These are phyloP conservation scores for Incumbomyces delicatus DNA, from an alignment of 2,329 filamentous ascomycete species.

Conservation along the genomic window DNA sequence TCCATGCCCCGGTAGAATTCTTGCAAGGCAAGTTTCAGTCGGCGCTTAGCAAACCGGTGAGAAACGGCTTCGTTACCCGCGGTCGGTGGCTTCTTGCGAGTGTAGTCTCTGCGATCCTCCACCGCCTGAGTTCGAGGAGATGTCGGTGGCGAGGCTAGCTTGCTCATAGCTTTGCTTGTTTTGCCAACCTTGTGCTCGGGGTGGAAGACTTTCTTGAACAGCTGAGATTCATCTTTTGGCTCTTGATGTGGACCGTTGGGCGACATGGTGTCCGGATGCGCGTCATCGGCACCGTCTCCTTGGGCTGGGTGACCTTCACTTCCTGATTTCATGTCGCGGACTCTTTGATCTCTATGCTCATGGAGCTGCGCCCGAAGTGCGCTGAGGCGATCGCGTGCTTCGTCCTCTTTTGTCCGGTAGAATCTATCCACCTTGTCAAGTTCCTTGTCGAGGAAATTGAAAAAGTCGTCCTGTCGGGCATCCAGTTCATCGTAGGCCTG, in stretches of 20 bases:
- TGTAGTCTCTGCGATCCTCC: constrained; percentile 39
- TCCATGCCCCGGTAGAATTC: constrained; percentile 91
- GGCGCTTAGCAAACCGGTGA: constrained; percentile 79
- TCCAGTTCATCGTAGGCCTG: constrained; percentile 57
- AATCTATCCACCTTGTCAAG: constrained; percentile 87
- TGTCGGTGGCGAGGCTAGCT: constrained; percentile 32
- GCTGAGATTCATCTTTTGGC: constrained; percentile 1
- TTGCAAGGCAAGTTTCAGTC: constrained; percentile 80
- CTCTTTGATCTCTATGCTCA: constrained; percentile 78
- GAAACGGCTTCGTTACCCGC: constrained; percentile 52
- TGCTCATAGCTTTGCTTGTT: constrained; percentile 42
- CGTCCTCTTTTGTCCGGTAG: constrained; percentile 77
- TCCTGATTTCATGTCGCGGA: constrained; percentile 57
- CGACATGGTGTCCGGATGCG: constrained; percentile 11
- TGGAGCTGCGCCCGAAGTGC: constrained; percentile 75
- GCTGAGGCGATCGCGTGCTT: constrained; percentile 63
- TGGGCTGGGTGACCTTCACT: constrained; percentile 26
- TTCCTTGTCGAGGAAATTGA: constrained; percentile 71
- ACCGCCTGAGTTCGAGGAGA: constrained; percentile 24
- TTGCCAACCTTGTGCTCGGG: constrained; percentile 38
- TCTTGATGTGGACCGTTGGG: neutral
- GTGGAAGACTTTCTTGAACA: constrained; percentile 19
- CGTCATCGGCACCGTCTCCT: constrained; percentile 17
- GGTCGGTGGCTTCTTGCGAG: constrained; percentile 30
- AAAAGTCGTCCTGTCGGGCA: constrained; percentile 72